Evolutionary conservation across 176 grass and related monocot genomes (phyloP), one percentile per base, ranked within the genome.

Genomic region (Cenchrus americanus): DNA sequence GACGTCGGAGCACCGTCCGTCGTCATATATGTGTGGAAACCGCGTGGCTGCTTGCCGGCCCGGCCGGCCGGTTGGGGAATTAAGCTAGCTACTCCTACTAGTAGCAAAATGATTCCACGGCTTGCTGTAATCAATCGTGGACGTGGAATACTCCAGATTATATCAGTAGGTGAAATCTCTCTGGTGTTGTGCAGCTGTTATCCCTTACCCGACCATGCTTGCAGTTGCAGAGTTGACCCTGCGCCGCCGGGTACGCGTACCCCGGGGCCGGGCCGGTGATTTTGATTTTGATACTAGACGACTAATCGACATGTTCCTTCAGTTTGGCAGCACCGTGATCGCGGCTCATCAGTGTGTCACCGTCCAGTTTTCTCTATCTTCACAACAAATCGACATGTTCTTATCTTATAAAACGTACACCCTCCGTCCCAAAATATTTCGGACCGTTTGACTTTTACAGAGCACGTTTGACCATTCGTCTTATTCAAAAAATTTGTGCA

Each of bases 201-300:
- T 19, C 69, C 46, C 46, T 48, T 48, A 1, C 46, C 46, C 77
- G 73, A 23, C 24, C 48, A 81, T 21, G 34, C 34, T 37, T 37
- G 57, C 43, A 44, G 8, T 54, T 52, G 32, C 69, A 47, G 52
- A 5, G 85, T 82, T 87, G 71, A 82, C 79, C 21, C 11, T 34
- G 62, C 53, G 24, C 27, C 43, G 44, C 69, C 9, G 17, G 7
- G 21, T 15, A 51, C 3, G 17, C 14, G 21, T 15, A 51, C 3
- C 50, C 14, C n/a, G n/a, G n/a, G 26, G 79, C 27, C 85, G 85
- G 71, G 79, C 21, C 85, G 85, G 71, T 76, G 79, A 69, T 82
- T 77, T 82, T 76, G 79, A 69, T 82, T 77, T 82, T 82, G 26
- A 8, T 82, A 47, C 3, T 69, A 46, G 21, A 9, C 22, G n/a